A percentile compares a stretch with the other conserved stretches of the same genome.
Evolutionary conservation across 306 rosid species (phyloP).

Genomic region (Vigna radiata): DNA sequence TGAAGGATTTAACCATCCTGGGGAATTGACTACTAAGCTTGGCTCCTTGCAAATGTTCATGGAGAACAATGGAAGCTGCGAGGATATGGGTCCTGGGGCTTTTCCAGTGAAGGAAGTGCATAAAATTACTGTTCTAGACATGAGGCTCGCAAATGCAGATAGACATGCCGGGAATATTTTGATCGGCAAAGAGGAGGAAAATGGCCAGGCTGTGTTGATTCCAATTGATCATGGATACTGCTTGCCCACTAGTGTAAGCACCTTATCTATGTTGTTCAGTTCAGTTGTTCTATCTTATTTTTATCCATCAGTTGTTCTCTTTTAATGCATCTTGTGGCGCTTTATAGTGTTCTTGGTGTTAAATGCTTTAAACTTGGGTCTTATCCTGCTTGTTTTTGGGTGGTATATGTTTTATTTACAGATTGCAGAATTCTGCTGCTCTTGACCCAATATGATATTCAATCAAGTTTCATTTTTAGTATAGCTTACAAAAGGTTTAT

Average conservation of each 20-base stretch:
- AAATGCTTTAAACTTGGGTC: slow-evolving; percentile 21
- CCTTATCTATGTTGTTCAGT: slow-evolving; percentile 32
- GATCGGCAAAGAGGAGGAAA: slow-evolving; percentile 63
- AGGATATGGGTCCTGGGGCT: slow-evolving; percentile 89
- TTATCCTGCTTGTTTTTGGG: slow-evolving; percentile 16
- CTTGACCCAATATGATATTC: slow-evolving; percentile 1
- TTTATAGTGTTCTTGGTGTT: slow-evolving; percentile 24
- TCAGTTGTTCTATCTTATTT: not conserved
- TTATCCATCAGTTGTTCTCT: not conserved
- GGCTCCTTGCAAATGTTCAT: slow-evolving; percentile 95
- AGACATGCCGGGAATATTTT: slow-evolving; percentile 95
- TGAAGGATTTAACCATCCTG: slow-evolving; percentile 70
- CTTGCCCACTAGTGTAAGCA: slow-evolving; percentile 87
- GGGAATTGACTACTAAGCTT: slow-evolving; percentile 67
- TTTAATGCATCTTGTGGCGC: slow-evolving; percentile 29
- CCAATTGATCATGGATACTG: slow-evolving; percentile 98
- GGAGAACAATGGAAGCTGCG: slow-evolving; percentile 88
- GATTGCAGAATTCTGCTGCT: slow-evolving; percentile 15
- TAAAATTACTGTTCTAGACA: slow-evolving; percentile 83
- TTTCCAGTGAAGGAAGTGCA: slow-evolving; percentile 90
- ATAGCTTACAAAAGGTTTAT: slow-evolving; percentile 13
- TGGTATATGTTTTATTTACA: not conserved
- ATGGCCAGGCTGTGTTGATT: slow-evolving; percentile 64
- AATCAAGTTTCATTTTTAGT: slow-evolving; percentile 4
- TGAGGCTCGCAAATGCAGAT: slow-evolving; percentile 89